Evolutionary conservation across 225 moss, liverwort and hornwort species (phyloP).

Genomic region (Neckera pumila): DNA sequence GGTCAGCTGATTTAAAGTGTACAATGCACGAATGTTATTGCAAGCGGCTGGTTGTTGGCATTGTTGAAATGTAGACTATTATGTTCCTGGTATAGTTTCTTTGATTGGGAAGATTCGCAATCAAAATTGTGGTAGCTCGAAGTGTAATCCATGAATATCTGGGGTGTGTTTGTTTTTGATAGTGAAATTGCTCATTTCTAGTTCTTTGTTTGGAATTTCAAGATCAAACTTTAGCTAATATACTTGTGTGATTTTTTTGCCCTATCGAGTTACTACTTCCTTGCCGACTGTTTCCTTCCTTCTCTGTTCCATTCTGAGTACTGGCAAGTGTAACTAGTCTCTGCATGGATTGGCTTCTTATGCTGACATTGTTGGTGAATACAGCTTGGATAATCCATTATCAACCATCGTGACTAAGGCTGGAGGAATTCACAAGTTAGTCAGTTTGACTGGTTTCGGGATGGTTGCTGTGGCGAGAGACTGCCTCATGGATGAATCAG

Average conservation of each 20-base stretch:
- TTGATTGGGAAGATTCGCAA: background rate
- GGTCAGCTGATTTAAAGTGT: background rate
- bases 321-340: background rate
- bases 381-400: slow-evolving; percentile 73
- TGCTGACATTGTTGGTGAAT: background rate
- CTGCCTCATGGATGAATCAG: slow-evolving; percentile 62
- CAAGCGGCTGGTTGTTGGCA: background rate
- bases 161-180: background rate
- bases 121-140: background rate
- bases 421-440: slow-evolving; percentile 72
- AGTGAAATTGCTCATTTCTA: background rate
- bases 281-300: background rate
- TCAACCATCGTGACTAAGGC: slow-evolving; percentile 42
- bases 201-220: background rate
- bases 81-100: background rate
- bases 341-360: background rate
- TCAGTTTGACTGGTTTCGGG: slow-evolving; percentile 45
- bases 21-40: background rate
- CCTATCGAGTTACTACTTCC: background rate
- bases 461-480: slow-evolving; percentile 78
- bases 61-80: background rate
- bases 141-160: background rate
- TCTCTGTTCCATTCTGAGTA: background rate
- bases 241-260: background rate
- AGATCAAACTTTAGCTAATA: background rate